Percentiles rank a stretch among this genome's conserved stretches.
Evolutionary conservation across 257 asterid genomes (phyloP).

Genomic region (Ophiorrhiza pumila): DNA sequence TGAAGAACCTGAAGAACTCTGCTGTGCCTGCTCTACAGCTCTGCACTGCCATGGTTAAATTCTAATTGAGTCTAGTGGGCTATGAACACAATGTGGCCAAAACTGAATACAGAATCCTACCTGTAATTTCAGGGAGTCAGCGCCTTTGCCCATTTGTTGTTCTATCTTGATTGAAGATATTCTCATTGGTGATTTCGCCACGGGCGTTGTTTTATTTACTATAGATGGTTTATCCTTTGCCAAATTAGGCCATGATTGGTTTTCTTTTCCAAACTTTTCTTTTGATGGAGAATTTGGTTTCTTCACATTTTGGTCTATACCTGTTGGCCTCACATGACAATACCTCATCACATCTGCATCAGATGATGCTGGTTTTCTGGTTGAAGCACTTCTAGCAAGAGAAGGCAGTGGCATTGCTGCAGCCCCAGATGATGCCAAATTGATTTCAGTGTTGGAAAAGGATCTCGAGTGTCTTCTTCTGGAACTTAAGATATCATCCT

Average conservation of each 20-base stretch:
- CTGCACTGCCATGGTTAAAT: conserved; percentile 53
- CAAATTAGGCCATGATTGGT: conserved; percentile 24
- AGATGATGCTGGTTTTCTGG: conserved; percentile 35
- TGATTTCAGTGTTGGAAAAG: conserved; percentile 50
- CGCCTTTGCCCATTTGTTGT: conserved; percentile 28
- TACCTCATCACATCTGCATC: conserved; percentile 20
- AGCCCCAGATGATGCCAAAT: conserved; percentile 27
- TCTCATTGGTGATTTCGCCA: conserved; percentile 22
- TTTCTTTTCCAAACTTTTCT: conserved; percentile 32
- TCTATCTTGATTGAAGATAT: conserved; percentile 32
- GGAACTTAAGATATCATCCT: conserved; percentile 15
- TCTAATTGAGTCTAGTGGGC: not conserved
- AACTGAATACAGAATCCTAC: conserved; percentile 17
- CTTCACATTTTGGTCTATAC: conserved; percentile 26
- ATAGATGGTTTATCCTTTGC: conserved; percentile 25
- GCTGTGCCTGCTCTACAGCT: conserved; percentile 51
- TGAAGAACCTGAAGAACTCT: conserved; percentile 51
- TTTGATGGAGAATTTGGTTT: conserved; percentile 18
- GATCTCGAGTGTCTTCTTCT: conserved; percentile 60
- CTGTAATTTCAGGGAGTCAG: conserved; percentile 45
- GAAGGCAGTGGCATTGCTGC: conserved; percentile 26
- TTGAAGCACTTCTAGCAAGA: conserved; percentile 45
- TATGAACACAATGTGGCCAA: not conserved
- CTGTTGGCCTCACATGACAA: conserved; percentile 15
- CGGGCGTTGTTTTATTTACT: conserved; percentile 24